Evolutionary conservation across 2,329 filamentous ascomycete species (phyloP), one percentile per base, ranked within the genome.

Genomic region (Arachnomyces sp.): DNA sequence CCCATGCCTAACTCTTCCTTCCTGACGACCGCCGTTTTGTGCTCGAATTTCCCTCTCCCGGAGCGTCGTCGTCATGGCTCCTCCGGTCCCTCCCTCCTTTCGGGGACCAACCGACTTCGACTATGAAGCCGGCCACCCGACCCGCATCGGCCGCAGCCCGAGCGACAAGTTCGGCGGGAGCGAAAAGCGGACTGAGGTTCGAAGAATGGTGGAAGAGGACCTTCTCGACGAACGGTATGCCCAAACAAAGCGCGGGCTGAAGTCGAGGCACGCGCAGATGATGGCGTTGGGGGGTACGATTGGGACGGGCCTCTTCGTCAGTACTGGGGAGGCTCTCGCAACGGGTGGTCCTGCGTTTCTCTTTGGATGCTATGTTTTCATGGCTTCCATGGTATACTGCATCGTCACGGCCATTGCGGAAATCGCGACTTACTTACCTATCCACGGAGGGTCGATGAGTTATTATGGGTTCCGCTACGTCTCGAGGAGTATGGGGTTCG

Each of bases 231-330:
- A 61, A 31, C 58, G 64, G 14, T 67, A 67, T 43, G 49, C 45
- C 17, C 56, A 54, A 11, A 67, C 63, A 31, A 49, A 66, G 46
- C 63, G 65, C 30, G 64, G 64, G 7, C 53, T 68, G 30, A 65
- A 65, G 42, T 66, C 54, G 28, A 60, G 65, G 39, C 64, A 67
- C 54, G 61, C 65, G 11, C 62, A 66, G 46, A 58, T 64, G 49
- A 63, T 69, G 65, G 66, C 65, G 17, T 39, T 51, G 12, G 48
- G 46, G 17, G 48, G 48, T 2, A 49, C 45, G 16, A 47, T 51
- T 29, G 69, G 71, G 28, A 75, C 73, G 2, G 73, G 73, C 46
- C 60, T 76, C 0, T 77, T 78, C 54, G 63, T 78, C 7, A 70
- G 70, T 29, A 69, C 72, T 0, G 74, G 74, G 28, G 62, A 67